Evolutionary conservation across 2,329 filamentous ascomycete genomes (phyloP), one percentile per base, ranked within the genome.

Genomic region (Hypoxylon sp.): DNA sequence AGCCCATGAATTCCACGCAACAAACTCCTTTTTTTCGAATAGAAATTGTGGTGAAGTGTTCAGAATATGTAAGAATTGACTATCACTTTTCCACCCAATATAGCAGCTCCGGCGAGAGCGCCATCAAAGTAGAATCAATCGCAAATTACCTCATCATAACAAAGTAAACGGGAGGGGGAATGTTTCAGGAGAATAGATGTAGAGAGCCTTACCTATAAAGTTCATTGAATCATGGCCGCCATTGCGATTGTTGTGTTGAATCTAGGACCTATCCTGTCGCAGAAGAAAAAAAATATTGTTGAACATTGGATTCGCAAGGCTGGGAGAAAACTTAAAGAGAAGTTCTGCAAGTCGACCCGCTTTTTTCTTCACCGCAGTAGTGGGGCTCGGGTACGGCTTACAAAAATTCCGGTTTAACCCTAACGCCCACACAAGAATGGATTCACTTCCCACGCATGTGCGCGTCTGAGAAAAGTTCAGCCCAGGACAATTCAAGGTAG

Each of bases 1-100:
- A 73, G 68, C 53, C 12, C 12, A 30, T 46, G 29, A n/a, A 25
- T 29, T 32, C 39, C 29, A 52, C 9, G 19, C 46, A 21, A 30
- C 9, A 30, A 7, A 37, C 29, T 32, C 19, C 27, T 27, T 27
- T n/a, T 39, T 23, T 12, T 30, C 16, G 16, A 43, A 23, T 6
- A 39, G 6, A 32, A 46, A 21, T 39, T n/a, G 41, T 9, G 14
- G 32, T 51, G 39, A 58, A 52, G 53, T 39, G 74, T 79, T 97
- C 94, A 97, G 94, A 93, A 97, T 97, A 97, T 97, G 94, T 97
- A 97, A 97, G 94, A 95, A 89, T 88, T 90, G 82, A 94, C 92
- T 96, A 91, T 97, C 94, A 97, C 84, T 80, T 87, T 78, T 83
- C 86, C 83, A 82, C 78, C 82, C 85, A 90, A 90, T 94, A 90